Conservation (phyloP, 768 basidiomycete species). For the Lactarius quietus region DNA sequence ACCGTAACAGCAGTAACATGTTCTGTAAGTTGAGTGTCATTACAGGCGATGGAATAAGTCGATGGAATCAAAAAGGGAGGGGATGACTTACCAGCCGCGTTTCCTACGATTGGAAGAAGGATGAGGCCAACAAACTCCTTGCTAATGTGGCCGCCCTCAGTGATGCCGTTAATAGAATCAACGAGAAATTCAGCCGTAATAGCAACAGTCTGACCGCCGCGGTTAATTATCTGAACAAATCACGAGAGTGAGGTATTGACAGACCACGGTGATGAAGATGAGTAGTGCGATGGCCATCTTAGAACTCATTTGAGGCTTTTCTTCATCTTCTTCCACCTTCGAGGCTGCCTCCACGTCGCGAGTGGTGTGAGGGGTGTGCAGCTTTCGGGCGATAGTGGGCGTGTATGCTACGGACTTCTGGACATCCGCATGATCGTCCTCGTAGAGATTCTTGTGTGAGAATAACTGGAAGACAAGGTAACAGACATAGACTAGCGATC, state of each 20-base stretch:
- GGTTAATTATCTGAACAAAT: neutral
- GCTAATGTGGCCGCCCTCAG: conserved; percentile 50
- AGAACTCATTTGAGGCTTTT: conserved; percentile 37
- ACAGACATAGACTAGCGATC: conserved; percentile 43
- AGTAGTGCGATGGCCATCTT: conserved; percentile 37
- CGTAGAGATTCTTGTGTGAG: conserved; percentile 53
- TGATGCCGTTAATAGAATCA: conserved; percentile 75
- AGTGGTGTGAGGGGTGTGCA: neutral
- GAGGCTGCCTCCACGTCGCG: conserved; percentile 16
- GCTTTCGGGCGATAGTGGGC: neutral
- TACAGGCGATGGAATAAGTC: conserved; percentile 6
- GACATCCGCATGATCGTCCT: conserved; percentile 30
- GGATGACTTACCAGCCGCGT: conserved; percentile 61
- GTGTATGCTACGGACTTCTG: conserved; percentile 7
- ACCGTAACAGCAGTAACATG: conserved; percentile 91
- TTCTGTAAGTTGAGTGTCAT: conserved; percentile 41
- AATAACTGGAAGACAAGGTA: conserved; percentile 56
- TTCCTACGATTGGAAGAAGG: conserved; percentile 88
- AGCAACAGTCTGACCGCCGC: conserved; percentile 39
- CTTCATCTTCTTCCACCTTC: conserved; percentile 29
- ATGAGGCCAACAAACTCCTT: conserved; percentile 85
- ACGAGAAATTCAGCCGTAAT: conserved; percentile 66
- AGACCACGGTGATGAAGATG: conserved; percentile 39
- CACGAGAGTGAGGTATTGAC: conserved; percentile 16
- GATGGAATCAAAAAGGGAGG: neutral